phyloP scores from a whole-genome alignment of 768 basidiomycete genomes.

The Phlebiopsis flavidoalba region DNA sequence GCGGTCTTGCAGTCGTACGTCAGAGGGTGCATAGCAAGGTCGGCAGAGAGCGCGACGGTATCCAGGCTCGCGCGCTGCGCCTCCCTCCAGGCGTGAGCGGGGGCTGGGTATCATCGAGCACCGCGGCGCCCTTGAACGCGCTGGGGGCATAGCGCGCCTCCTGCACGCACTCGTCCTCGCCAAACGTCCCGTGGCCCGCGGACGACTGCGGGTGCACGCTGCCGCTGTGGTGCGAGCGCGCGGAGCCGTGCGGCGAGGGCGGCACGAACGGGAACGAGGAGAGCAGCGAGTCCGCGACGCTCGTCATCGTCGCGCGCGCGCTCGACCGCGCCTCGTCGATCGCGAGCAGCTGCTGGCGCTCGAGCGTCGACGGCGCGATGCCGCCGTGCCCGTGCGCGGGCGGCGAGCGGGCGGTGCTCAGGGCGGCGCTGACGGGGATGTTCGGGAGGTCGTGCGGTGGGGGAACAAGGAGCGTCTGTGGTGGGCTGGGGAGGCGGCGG shows the following conservation, averaged over 20 bases:
- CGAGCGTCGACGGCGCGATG: neutral
- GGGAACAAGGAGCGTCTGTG: neutral
- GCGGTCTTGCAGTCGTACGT: neutral
- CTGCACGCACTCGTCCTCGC: neutral
- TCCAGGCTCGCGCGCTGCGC: neutral
- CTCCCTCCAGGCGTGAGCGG: neutral
- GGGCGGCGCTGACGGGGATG: neutral
- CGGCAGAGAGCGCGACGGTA: neutral
- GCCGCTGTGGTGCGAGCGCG: neutral
- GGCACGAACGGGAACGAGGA: neutral
- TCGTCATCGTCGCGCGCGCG: neutral
- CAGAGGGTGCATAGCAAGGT: neutral
- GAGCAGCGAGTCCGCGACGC: neutral
- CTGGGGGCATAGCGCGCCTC: neutral
- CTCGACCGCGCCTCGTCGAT: neutral
- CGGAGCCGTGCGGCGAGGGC: neutral
- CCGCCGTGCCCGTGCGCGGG: no score
- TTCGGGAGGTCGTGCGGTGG: neutral
- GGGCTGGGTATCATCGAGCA: neutral
- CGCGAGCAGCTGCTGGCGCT: neutral
- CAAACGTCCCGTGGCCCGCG: neutral
- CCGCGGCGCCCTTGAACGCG: neutral
- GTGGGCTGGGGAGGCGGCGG: neutral
- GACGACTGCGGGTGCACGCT: neutral
- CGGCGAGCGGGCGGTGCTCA: neutral